phyloP scores from a whole-genome alignment of 495 filamentous ascomycete genomes.

The Monascus purpureus region DNA sequence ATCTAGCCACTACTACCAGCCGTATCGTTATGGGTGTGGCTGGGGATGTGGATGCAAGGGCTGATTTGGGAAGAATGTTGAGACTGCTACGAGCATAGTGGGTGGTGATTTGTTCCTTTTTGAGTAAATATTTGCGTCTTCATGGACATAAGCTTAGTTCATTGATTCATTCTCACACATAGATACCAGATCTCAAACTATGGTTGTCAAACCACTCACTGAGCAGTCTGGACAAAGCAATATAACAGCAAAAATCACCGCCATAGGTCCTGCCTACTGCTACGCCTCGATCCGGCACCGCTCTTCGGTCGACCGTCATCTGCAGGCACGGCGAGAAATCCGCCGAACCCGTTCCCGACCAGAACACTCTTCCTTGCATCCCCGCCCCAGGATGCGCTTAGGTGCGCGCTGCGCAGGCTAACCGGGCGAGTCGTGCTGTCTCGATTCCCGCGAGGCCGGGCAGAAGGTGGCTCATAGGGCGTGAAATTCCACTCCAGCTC shows the following conservation, averaged over 20 bases:
- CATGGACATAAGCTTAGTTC: no score
- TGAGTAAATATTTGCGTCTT: no score
- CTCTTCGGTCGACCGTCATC: conserved; percentile 31
- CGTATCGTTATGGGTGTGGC: no score
- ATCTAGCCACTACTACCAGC: no score
- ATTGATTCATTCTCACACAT: no score
- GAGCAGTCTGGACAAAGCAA: no score
- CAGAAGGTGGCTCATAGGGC: conserved; percentile 31
- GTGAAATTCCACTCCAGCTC: conserved; percentile 80
- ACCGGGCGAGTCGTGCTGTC: conserved; percentile 36
- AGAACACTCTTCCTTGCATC: conserved; percentile 45
- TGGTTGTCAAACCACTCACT: no score
- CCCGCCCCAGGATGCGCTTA: conserved; percentile 46
- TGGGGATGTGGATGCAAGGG: no score
- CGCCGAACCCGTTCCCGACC: conserved; percentile 67
- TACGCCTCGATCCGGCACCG: conserved; percentile 20
- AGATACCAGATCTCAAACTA: no score
- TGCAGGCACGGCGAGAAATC: conserved; percentile 65
- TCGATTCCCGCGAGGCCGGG: conserved; percentile 5
- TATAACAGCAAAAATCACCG: conserved; percentile 10
- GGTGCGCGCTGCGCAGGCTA: conserved; percentile 36
- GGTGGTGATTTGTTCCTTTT: no score
- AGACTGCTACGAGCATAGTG: no score
- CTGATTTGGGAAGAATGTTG: no score
- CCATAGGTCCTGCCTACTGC: conserved; percentile 31